Percentiles rank a stretch among this genome's conserved stretches.
Evolutionary conservation across 139 green algal species (phyloP).

Genomic region (Haematococcus lacustris): DNA sequence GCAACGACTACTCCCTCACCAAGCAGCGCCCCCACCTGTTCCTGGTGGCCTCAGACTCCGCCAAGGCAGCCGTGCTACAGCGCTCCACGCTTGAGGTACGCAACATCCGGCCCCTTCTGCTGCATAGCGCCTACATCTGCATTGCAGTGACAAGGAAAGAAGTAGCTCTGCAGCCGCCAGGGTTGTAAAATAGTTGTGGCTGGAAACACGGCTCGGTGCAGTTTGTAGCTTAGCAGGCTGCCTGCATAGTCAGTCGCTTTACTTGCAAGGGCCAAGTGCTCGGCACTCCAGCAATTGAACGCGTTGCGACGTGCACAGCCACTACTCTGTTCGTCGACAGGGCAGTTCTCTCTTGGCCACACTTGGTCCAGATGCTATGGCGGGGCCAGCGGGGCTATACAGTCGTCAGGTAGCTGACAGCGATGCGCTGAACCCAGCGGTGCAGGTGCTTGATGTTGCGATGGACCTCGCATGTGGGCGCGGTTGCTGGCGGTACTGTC

Average conservation of each 20-base stretch:
- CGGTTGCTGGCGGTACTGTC: neutral
- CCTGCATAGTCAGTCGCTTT: neutral
- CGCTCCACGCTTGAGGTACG: constrained; percentile 2
- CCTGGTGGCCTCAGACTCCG: constrained; percentile 38
- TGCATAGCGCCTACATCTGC: too few species aligned
- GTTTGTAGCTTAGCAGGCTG: too few species aligned
- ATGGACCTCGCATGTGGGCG: neutral
- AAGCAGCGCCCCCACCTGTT: constrained; percentile 73
- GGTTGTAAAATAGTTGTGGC: neutral
- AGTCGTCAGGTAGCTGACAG: too few species aligned
- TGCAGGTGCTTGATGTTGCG: neutral
- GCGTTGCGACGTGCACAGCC: too few species aligned
- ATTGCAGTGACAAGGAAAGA: too few species aligned
- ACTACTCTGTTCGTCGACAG: too few species aligned
- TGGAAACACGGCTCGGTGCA: neutral
- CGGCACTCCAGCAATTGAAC: too few species aligned
- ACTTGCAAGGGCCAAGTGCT: too few species aligned
- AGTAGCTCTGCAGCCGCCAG: too few species aligned
- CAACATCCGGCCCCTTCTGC: too few species aligned
- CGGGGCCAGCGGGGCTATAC: neutral
- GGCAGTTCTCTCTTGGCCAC: neutral
- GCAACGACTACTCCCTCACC: constrained; percentile 71
- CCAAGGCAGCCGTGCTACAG: neutral
- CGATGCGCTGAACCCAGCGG: too few species aligned
- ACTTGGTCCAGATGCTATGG: neutral